Percentiles rank a stretch among this genome's conserved stretches.
These are phyloP conservation scores for Salix dunnii DNA, from an alignment of 345 rosid species.

Conservation along the genomic window DNA sequence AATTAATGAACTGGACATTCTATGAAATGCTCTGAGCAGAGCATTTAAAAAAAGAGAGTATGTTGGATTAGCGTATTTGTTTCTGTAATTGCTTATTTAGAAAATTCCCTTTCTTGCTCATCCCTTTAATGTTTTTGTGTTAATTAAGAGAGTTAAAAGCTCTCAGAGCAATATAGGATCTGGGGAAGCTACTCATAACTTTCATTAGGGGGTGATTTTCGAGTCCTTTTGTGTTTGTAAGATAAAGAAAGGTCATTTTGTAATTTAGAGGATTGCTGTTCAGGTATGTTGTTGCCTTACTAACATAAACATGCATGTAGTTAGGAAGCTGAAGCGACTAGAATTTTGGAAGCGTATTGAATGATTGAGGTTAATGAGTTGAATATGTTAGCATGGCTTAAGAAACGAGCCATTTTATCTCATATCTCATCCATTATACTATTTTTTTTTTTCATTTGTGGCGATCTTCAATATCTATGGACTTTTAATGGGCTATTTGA, in stretches of 20 bases:
- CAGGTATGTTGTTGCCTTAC: not conserved
- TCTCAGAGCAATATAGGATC: not conserved
- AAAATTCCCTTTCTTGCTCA: not conserved
- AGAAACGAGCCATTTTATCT: not conserved
- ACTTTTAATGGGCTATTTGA: not conserved
- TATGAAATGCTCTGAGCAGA: too few relatives aligned
- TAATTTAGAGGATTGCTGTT: not conserved
- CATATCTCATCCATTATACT: not conserved
- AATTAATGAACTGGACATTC: not conserved
- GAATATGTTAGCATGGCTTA: not conserved
- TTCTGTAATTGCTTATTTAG: not conserved
- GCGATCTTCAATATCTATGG: not conserved
- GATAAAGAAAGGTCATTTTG: constrained; percentile 1
- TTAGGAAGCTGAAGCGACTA: not conserved
- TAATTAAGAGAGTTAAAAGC: not conserved
- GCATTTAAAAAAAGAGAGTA: not conserved
- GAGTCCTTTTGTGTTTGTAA: constrained; percentile 5
- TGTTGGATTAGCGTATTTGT: not conserved
- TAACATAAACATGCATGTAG: not conserved
- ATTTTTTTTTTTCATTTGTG: not conserved
- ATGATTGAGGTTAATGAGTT: not conserved
- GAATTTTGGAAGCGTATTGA: not conserved
- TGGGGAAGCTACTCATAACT: not conserved
- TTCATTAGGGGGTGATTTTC: not conserved
- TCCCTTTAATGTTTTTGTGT: not conserved